Percentiles rank a stretch among this genome's conserved stretches.
phyloP scores from a whole-genome alignment of 805 yeast species.

The Candida germanica region DNA sequence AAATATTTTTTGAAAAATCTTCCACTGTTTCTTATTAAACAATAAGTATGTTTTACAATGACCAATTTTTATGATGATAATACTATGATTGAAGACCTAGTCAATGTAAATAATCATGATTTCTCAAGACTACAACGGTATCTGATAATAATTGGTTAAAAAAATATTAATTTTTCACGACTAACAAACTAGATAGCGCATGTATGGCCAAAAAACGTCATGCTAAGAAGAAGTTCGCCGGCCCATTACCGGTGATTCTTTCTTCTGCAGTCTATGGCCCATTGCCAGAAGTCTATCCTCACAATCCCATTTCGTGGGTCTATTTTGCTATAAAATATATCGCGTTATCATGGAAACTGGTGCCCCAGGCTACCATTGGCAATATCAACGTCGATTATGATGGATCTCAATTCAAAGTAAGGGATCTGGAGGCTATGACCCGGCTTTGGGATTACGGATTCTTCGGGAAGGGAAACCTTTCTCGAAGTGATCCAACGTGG shows the following conservation, averaged over 20 bases:
- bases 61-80: constrained; percentile 14
- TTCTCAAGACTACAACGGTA: constrained; percentile 92
- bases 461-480: constrained; percentile 87
- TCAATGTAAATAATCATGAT: constrained; percentile 53
- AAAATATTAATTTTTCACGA: constrained; percentile 1
- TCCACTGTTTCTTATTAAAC: not conserved
- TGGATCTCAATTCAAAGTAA: constrained; percentile 35
- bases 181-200: constrained; percentile 10
- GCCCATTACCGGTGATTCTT: constrained; percentile 58
- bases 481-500: constrained; percentile 96
- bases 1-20: not conserved
- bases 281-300: constrained; percentile 54
- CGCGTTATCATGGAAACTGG: constrained; percentile 16
- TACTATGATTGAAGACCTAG: constrained; percentile 22
- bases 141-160: constrained; percentile 72
- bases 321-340: constrained; percentile 39
- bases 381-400: constrained; percentile 22
- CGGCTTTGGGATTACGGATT: constrained; percentile 81
- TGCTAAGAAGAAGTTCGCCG: constrained; percentile 30
- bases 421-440: constrained; percentile 44
- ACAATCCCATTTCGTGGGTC: constrained; percentile 67
- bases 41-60: not conserved
- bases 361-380: constrained; percentile 23
- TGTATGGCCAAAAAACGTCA: constrained; percentile 15
- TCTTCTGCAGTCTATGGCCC: constrained; percentile 35